Evolutionary conservation across 139 green algal species (phyloP).

Genomic region (Tetratostichococcus sp.): DNA sequence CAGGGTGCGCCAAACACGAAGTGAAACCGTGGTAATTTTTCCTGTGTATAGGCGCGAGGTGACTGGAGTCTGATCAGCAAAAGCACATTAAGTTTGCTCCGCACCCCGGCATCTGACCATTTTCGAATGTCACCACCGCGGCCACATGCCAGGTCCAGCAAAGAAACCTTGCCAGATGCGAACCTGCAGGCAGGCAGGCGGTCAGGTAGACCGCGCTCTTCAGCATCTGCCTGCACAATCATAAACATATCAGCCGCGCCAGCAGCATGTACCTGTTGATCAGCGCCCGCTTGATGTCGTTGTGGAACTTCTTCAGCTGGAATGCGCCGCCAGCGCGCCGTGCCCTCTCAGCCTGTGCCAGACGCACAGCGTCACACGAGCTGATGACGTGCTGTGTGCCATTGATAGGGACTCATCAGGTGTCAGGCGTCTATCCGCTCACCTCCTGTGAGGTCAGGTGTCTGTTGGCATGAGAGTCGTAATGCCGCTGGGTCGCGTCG

Average conservation of each 20-base stretch:
- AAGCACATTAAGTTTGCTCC: too few species aligned
- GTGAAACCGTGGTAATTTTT: too few species aligned
- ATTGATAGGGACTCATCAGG: background rate
- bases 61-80: too few species aligned
- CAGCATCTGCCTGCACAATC: background rate
- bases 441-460: constrained; percentile 8
- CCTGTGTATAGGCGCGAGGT: too few species aligned
- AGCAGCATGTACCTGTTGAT: constrained; percentile 43
- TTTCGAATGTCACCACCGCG: constrained; percentile 87
- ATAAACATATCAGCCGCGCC: background rate
- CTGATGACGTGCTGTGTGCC: background rate
- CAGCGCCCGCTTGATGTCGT: constrained; percentile 80
- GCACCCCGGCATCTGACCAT: constrained; percentile 66
- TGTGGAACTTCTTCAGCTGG: constrained; percentile 87
- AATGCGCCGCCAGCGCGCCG: constrained; percentile 52
- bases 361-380: too few species aligned
- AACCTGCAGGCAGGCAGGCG: constrained; percentile 56
- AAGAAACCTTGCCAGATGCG: constrained; percentile 37
- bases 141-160: constrained; percentile 88
- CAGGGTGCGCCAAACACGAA: too few species aligned
- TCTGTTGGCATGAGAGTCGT: constrained; percentile 38
- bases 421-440: background rate
- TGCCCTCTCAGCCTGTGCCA: constrained; percentile 47
- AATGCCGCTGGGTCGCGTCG: constrained; percentile 27
- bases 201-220: background rate